A percentile compares a stretch with the other conserved stretches of the same genome.
These are phyloP conservation scores for Boletus bicolor DNA, from an alignment of 768 basidiomycete genomes.

Conservation along the genomic window DNA sequence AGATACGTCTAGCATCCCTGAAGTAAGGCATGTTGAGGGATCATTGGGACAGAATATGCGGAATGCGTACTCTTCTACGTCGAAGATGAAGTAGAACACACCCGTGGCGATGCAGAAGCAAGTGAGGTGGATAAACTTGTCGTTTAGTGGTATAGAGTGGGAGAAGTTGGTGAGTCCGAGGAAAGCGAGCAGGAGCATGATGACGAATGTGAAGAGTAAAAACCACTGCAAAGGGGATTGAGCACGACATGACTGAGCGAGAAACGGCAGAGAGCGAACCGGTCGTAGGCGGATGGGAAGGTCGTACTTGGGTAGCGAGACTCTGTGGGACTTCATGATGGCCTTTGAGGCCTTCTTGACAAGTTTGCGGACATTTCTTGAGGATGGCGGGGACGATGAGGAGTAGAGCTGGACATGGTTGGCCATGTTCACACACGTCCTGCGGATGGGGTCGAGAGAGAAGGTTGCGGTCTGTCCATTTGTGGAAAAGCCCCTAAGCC, in stretches of 20 bases:
- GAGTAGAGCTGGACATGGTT: constrained; percentile 6
- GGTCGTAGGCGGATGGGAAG: constrained; percentile 71
- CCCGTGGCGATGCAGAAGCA: constrained; percentile 74
- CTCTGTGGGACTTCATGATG: constrained; percentile 68
- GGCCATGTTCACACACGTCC: constrained; percentile 11
- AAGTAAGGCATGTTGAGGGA: background rate
- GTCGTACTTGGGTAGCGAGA: constrained; percentile 64
- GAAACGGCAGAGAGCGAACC: constrained; percentile 35
- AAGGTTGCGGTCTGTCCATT: background rate
- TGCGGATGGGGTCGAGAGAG: background rate
- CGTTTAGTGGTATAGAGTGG: constrained; percentile 63
- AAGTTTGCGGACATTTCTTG: constrained; percentile 32
- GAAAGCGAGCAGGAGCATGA: constrained; percentile 70
- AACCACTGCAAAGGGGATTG: constrained; percentile 62
- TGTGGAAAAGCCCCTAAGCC: constrained; percentile 3
- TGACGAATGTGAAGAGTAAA: constrained; percentile 59
- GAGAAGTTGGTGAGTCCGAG: constrained; percentile 76
- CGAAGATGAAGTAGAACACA: constrained; percentile 84
- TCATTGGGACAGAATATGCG: background rate
- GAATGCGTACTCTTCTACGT: constrained; percentile 75
- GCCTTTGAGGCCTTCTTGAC: constrained; percentile 47
- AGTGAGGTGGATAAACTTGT: constrained; percentile 76
- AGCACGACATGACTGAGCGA: constrained; percentile 1
- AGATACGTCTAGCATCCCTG: constrained; percentile 75
- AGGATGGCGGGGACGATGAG: constrained; percentile 8